Evolutionary conservation across 352 stramenopile species (phyloP).

Genomic region (Pythium grandisporangium): DNA sequence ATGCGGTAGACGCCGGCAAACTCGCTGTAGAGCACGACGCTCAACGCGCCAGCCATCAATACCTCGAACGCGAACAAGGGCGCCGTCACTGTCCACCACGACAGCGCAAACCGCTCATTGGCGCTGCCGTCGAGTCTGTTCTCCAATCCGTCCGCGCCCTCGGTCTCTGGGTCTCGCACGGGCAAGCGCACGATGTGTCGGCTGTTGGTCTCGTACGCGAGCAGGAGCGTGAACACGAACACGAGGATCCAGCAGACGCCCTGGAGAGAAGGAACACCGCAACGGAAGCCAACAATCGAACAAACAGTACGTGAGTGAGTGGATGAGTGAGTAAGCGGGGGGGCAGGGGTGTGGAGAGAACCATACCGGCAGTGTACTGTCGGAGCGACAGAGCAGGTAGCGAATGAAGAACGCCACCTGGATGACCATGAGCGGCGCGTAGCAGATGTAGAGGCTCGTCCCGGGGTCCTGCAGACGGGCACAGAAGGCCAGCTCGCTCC

Average conservation of each 20-base stretch:
- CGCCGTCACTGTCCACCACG: slow-evolving; percentile 61
- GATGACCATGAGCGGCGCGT: slow-evolving; percentile 71
- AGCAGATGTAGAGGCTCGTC: slow-evolving; percentile 75
- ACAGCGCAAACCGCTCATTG: slow-evolving; percentile 23
- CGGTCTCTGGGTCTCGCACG: slow-evolving; percentile 9
- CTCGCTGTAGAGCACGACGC: slow-evolving; percentile 71
- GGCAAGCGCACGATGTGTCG: slow-evolving; percentile 11
- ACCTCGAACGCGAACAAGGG: slow-evolving; percentile 61
- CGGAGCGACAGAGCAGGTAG: slow-evolving; percentile 71
- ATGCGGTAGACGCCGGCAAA: slow-evolving; percentile 73
- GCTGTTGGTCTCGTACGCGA: slow-evolving; percentile 70
- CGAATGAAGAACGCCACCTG: slow-evolving; percentile 72
- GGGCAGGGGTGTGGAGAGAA: no score
- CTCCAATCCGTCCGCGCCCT: no score
- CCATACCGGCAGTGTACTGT: slow-evolving; percentile 71
- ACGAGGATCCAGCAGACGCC: slow-evolving; percentile 67
- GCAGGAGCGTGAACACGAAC: slow-evolving; percentile 73
- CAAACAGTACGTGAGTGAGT: no score
- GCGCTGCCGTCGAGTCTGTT: no score
- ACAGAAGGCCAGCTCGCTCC: slow-evolving; percentile 78
- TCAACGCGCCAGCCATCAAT: slow-evolving; percentile 38
- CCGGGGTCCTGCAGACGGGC: slow-evolving; percentile 43
- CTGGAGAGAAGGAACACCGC: slow-evolving; percentile 17
- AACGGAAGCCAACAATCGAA: neutral
- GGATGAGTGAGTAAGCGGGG: no score